phyloP scores from a whole-genome alignment of 345 rosid genomes.

The Excoecaria cochinchinensis region DNA sequence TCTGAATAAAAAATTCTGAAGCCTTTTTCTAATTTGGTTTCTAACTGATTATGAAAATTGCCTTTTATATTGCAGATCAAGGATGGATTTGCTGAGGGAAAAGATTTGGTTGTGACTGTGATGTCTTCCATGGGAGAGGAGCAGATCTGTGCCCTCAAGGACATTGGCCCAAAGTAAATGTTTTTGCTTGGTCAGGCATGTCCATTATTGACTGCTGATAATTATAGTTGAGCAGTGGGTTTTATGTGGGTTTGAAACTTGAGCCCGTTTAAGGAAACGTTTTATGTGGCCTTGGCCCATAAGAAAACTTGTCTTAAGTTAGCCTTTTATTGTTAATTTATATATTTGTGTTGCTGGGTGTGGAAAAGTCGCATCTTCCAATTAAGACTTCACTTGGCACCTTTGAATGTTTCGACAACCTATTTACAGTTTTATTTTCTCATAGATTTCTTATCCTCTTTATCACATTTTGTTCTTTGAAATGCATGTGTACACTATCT shows the following conservation, averaged over 20 bases:
- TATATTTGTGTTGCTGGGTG: constrained; percentile 16
- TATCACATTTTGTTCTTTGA: neutral
- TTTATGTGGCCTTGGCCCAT: constrained; percentile 9
- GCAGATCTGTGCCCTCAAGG: constrained; percentile 37
- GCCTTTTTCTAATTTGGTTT: no score
- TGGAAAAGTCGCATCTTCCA: constrained; percentile 6
- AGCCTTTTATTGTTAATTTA: constrained; percentile 11
- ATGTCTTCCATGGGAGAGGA: constrained; percentile 39
- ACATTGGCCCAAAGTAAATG: constrained; percentile 28
- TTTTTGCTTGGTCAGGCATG: neutral
- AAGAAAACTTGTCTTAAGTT: constrained; percentile 11
- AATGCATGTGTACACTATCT: neutral
- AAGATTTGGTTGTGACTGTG: constrained; percentile 34
- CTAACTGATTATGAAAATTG: neutral
- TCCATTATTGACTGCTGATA: constrained; percentile 9
- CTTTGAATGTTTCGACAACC: constrained; percentile 16
- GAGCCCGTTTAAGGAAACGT: neutral
- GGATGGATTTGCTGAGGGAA: constrained; percentile 31
- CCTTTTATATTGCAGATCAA: constrained; percentile 19
- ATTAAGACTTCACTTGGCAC: neutral
- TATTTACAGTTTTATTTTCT: constrained; percentile 6
- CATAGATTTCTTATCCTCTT: neutral
- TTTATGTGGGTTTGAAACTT: constrained; percentile 6
- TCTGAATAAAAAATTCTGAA: no score
- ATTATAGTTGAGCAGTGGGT: constrained; percentile 17